These are phyloP conservation scores for Hypoxylon sp. DNA, from an alignment of 2,329 filamentous ascomycete species.

Conservation along the genomic window DNA sequence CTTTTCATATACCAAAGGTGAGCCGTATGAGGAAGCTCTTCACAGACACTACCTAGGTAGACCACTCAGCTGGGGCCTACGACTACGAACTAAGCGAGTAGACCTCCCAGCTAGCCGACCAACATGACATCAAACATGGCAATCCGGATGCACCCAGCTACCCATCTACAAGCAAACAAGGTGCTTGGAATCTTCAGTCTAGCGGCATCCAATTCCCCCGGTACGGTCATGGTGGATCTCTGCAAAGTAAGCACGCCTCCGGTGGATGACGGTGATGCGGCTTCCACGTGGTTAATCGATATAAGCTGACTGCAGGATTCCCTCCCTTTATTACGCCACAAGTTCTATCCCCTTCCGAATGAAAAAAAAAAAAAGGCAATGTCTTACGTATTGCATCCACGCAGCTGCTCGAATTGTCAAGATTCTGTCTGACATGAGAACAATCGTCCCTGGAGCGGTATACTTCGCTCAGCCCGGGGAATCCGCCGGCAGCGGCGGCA, in stretches of 20 bases:
- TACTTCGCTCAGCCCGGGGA: conserved; percentile 9
- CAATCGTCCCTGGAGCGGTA: background rate
- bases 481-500: conserved; percentile 23
- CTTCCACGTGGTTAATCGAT: conserved; percentile 33
- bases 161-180: conserved; percentile 9
- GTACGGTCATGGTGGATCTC: conserved; percentile 14
- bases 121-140: background rate
- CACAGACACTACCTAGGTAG: background rate
- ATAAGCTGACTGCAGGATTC: conserved; percentile 38
- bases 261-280: conserved; percentile 32
- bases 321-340: conserved; percentile 7
- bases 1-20: background rate
- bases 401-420: background rate
- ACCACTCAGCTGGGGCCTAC: background rate
- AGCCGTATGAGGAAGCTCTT: background rate
- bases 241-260: conserved; percentile 23
- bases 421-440: conserved; percentile 21
- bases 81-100: background rate
- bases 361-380: conserved; percentile 4
- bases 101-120: background rate
- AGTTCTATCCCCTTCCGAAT: background rate
- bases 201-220: background rate
- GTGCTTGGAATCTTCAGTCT: background rate
- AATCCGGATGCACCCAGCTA: background rate
- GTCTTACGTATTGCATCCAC: conserved; percentile 10